Evolutionary conservation across 148 eudicot species (phyloP).

Genomic region (Persicaria maculosa): DNA sequence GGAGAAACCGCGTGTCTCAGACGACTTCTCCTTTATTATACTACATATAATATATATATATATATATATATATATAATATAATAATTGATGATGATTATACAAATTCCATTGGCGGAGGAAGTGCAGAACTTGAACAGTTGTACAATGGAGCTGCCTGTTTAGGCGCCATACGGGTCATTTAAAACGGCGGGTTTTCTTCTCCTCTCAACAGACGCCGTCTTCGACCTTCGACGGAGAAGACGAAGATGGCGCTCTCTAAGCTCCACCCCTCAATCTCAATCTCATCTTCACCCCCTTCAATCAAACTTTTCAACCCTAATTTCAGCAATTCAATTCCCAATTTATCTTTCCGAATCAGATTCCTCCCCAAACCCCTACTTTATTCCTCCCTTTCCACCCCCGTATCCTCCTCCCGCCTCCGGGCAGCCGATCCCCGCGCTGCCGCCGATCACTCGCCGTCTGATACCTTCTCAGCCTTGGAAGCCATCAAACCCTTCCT

Average conservation of each 20-base stretch:
- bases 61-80: too few species aligned
- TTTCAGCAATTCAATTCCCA: not conserved
- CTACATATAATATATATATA: too few species aligned
- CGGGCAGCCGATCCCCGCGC: not conserved
- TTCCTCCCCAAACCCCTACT: not conserved
- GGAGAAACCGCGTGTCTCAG: too few species aligned
- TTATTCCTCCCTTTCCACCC: conserved; percentile 8
- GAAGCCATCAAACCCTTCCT: conserved; percentile 49
- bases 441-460: not conserved
- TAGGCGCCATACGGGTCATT: not conserved
- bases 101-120: too few species aligned
- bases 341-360: not conserved
- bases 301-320: not conserved
- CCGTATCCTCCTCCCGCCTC: conserved; percentile 1
- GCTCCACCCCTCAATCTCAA: not conserved
- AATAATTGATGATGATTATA: too few species aligned
- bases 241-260: conserved; percentile 5
- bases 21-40: too few species aligned
- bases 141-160: not conserved
- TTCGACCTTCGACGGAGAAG: conserved; percentile 5
- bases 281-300: not conserved
- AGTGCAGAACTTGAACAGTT: too few species aligned
- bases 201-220: not conserved
- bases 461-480: conserved; percentile 24
- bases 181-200: not conserved